Evolutionary conservation across 345 rosid species (phyloP).

Genomic region (Chamaenerion angustifolium): DNA sequence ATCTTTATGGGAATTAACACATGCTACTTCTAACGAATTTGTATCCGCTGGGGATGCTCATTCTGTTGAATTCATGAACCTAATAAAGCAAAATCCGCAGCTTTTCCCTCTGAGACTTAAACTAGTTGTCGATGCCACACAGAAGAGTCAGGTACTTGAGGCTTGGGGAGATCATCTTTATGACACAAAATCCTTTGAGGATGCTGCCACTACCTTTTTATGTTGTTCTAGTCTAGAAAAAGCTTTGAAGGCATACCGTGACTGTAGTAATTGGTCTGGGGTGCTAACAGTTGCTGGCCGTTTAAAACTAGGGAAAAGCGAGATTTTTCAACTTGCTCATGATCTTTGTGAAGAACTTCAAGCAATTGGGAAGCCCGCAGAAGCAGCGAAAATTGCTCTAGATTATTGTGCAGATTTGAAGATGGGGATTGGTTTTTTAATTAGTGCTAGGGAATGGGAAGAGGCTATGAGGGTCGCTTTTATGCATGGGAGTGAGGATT

Average conservation of each 20-base stretch:
- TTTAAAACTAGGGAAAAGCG: constrained; percentile 55
- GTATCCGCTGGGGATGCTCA: constrained; percentile 67
- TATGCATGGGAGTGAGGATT: constrained; percentile 48
- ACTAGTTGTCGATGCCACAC: constrained; percentile 47
- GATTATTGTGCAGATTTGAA: constrained; percentile 70
- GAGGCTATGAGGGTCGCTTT: constrained; percentile 80
- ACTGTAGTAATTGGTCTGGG: constrained; percentile 82
- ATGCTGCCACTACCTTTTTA: constrained; percentile 73
- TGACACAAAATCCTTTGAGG: constrained; percentile 65
- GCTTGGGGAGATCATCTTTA: constrained; percentile 89
- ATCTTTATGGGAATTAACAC: too few species aligned
- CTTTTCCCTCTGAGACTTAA: constrained; percentile 69
- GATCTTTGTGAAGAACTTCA: constrained; percentile 91
- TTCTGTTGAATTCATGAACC: constrained; percentile 54
- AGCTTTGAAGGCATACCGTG: constrained; percentile 81
- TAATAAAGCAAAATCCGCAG: constrained; percentile 67
- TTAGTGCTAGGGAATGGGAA: constrained; percentile 88
- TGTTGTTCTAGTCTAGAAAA: constrained; percentile 65
- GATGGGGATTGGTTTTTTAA: constrained; percentile 50
- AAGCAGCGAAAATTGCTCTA: constrained; percentile 88
- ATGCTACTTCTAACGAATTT: too few species aligned
- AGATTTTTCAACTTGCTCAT: constrained; percentile 56
- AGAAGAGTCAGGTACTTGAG: constrained; percentile 55
- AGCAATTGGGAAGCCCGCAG: constrained; percentile 84
- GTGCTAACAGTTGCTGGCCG: constrained; percentile 78